These are phyloP conservation scores for Dacryopinax spathularia DNA, from an alignment of 768 basidiomycete genomes.

Conservation along the genomic window DNA sequence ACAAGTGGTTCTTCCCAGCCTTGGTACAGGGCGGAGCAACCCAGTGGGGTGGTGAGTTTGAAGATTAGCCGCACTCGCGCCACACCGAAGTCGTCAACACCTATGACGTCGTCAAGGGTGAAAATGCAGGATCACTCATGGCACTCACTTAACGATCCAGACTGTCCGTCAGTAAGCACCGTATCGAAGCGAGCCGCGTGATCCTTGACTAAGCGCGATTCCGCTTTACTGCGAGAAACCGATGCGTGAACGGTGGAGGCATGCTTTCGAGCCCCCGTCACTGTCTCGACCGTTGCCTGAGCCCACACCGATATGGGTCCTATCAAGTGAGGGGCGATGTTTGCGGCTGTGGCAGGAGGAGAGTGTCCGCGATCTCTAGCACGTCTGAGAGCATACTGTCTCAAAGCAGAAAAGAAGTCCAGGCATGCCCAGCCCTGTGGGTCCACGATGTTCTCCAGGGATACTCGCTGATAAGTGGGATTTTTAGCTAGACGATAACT, in stretches of 20 bases:
- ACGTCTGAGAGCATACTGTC: no score
- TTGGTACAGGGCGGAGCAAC: neutral
- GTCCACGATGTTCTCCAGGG: no score
- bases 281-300: neutral
- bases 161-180: neutral
- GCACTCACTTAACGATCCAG: neutral
- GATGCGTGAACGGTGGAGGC: neutral
- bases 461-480: no score
- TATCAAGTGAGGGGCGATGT: neutral
- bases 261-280: no score
- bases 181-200: neutral
- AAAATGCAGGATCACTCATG: neutral
- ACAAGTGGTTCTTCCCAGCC: neutral
- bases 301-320: neutral
- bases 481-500: no score
- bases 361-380: no score
- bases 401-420: no score
- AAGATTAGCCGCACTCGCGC: neutral
- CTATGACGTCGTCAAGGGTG: neutral
- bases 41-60: neutral
- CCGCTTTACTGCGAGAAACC: neutral
- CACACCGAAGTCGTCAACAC: neutral
- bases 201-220: neutral
- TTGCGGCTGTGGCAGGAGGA: no score
- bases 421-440: no score